Evolutionary conservation across 257 asterid genomes (phyloP).

Genomic region (Jasminum sambac): DNA sequence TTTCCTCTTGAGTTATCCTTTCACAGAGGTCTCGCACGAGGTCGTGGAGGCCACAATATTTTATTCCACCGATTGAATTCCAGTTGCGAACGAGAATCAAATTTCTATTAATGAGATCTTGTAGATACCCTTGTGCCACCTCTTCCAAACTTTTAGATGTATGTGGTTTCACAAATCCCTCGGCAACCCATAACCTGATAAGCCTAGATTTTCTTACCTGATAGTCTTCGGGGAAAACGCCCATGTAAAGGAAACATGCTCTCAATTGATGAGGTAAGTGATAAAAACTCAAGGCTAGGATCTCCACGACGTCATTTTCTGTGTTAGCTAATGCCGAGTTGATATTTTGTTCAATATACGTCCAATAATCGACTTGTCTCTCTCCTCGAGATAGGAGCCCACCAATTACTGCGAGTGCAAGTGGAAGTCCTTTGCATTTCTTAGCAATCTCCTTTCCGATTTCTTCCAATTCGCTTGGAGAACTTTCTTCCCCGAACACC

Average conservation of each 20-base stretch:
- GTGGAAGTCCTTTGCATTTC: constrained; percentile 25
- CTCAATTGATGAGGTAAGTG: too few species aligned
- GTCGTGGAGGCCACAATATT: constrained; percentile 6
- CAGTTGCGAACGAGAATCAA: neutral
- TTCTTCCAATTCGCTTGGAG: constrained; percentile 27
- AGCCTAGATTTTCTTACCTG: neutral
- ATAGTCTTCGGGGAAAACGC: constrained; percentile 7
- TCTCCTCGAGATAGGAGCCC: constrained; percentile 13
- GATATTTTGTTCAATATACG: constrained; percentile 17
- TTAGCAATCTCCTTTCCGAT: constrained; percentile 27
- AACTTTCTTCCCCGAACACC: constrained; percentile 19
- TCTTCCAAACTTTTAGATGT: too few species aligned
- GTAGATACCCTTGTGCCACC: neutral
- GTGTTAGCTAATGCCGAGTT: too few species aligned
- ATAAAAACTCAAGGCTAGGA: too few species aligned
- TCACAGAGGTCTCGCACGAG: constrained; percentile 20
- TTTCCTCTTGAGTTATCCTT: constrained; percentile 27
- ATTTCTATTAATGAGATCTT: constrained; percentile 15
- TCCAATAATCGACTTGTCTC: constrained; percentile 24
- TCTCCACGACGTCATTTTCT: too few species aligned
- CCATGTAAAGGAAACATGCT: too few species aligned
- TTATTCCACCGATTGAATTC: neutral
- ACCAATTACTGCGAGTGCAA: too few species aligned
- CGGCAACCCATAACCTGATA: constrained; percentile 18
- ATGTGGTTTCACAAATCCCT: constrained; percentile 7